Evolutionary conservation across 2,329 filamentous ascomycete genomes (phyloP).

Genomic region (Colletotrichum chrysophilum): DNA sequence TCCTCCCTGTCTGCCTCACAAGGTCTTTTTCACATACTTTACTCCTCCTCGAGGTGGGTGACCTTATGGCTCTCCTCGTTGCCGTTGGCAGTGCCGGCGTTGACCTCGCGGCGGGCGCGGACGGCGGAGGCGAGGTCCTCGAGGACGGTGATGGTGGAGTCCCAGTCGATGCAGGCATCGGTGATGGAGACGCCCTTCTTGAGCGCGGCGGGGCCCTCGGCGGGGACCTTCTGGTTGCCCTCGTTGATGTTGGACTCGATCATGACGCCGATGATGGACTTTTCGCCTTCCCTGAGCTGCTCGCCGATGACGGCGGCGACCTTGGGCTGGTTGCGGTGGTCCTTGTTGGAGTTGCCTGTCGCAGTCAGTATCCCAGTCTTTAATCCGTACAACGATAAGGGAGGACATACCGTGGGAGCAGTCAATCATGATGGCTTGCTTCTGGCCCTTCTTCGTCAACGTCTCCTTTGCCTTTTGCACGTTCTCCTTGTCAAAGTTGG

Average conservation of each 20-base stretch:
- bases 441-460: constrained; percentile 81
- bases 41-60: constrained; percentile 59
- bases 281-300: constrained; percentile 87
- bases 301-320: constrained; percentile 83
- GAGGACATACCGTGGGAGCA: constrained; percentile 83
- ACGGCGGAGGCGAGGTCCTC: constrained; percentile 88
- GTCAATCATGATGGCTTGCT: constrained; percentile 94
- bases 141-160: constrained; percentile 79
- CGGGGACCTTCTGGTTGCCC: constrained; percentile 84
- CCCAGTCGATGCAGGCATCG: constrained; percentile 96
- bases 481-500: constrained; percentile 90
- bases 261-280: constrained; percentile 93
- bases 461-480: constrained; percentile 81
- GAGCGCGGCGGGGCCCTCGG: constrained; percentile 77
- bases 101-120: constrained; percentile 69
- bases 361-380: neutral
- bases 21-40: constrained; percentile 16
- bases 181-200: constrained; percentile 95
- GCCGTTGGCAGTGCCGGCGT: constrained; percentile 38
- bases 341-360: constrained; percentile 91
- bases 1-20: neutral
- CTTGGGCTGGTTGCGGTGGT: constrained; percentile 96
- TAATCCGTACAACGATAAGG: neutral
- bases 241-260: constrained; percentile 98
- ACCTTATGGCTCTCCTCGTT: constrained; percentile 40